phyloP scores from a whole-genome alignment of 495 filamentous ascomycete genomes.

The Chlorociboria aeruginascens region DNA sequence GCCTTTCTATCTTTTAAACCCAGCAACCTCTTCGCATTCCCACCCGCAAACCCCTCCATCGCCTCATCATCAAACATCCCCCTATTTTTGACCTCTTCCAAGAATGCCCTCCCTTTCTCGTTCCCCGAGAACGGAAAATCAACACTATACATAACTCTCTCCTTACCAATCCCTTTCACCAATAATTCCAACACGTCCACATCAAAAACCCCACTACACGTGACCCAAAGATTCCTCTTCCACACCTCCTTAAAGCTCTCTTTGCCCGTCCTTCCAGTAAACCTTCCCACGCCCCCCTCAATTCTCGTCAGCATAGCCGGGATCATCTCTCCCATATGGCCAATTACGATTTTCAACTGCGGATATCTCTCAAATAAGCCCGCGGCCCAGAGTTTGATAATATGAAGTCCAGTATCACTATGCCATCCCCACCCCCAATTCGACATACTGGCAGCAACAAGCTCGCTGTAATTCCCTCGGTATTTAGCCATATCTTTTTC shows the following conservation, averaged over 20 bases:
- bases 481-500: constrained; percentile 33
- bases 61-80: constrained; percentile 38
- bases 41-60: constrained; percentile 37
- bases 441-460: constrained; percentile 25
- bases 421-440: constrained; percentile 35
- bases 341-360: constrained; percentile 48
- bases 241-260: constrained; percentile 5
- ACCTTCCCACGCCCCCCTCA: constrained; percentile 40
- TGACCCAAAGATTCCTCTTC: constrained; percentile 52
- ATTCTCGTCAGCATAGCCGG: constrained; percentile 55
- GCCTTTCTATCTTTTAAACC: constrained; percentile 19
- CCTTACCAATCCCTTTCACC: constrained; percentile 36
- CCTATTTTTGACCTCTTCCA: constrained; percentile 37
- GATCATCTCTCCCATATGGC: constrained; percentile 53
- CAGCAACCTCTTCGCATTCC: constrained; percentile 44
- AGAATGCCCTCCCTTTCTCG: constrained; percentile 28
- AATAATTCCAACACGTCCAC: constrained; percentile 40
- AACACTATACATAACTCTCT: constrained; percentile 47
- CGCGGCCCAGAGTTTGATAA: constrained; percentile 3
- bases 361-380: constrained; percentile 40
- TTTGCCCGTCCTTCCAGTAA: not conserved
- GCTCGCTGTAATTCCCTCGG: constrained; percentile 28
- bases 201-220: constrained; percentile 49
- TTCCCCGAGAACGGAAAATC: constrained; percentile 46
- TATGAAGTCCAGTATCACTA: constrained; percentile 30